A percentile compares a stretch with the other conserved stretches of the same genome.
Conservation (phyloP, 805 yeast genomes). For the Komagataella pastoris region DNA sequence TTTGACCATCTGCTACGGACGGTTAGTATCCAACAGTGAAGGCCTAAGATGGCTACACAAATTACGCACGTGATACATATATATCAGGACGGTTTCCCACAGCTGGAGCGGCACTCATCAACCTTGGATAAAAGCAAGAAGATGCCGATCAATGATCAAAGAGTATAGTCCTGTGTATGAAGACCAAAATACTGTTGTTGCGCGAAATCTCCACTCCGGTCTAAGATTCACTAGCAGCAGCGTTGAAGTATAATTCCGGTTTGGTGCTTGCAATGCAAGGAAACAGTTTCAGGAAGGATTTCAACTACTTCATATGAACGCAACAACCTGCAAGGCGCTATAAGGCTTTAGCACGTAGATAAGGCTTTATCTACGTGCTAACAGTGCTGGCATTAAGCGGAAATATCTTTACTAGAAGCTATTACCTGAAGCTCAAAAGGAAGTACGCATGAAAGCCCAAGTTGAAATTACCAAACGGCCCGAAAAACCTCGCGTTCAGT, state of each 20-base stretch:
- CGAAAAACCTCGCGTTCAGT: too few relatives aligned
- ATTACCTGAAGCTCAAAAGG: too few relatives aligned
- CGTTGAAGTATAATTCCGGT: not conserved
- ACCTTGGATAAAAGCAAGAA: not conserved
- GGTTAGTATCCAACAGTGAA: not conserved
- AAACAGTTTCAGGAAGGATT: too few relatives aligned
- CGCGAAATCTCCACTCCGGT: not conserved
- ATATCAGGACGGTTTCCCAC: not conserved
- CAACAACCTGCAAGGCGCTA: not conserved
- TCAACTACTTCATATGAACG: not conserved
- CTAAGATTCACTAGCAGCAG: not conserved
- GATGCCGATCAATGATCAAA: not conserved
- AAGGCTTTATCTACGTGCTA: too few relatives aligned
- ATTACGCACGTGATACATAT: not conserved
- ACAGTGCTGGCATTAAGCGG: not conserved
- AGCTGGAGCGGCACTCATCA: not conserved
- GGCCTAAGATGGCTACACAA: not conserved
- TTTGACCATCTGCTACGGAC: constrained; percentile 5
- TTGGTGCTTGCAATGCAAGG: not conserved
- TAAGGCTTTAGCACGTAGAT: not conserved
- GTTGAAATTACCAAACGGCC: too few relatives aligned
- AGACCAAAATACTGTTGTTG: too few relatives aligned
- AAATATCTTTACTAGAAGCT: too few relatives aligned
- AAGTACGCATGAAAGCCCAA: too few relatives aligned
- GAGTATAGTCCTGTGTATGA: too few relatives aligned